Base-by-base conservation (phyloP, 2,329 filamentous ascomycete genomes). In the Mycocentrospora acerina region DNA sequence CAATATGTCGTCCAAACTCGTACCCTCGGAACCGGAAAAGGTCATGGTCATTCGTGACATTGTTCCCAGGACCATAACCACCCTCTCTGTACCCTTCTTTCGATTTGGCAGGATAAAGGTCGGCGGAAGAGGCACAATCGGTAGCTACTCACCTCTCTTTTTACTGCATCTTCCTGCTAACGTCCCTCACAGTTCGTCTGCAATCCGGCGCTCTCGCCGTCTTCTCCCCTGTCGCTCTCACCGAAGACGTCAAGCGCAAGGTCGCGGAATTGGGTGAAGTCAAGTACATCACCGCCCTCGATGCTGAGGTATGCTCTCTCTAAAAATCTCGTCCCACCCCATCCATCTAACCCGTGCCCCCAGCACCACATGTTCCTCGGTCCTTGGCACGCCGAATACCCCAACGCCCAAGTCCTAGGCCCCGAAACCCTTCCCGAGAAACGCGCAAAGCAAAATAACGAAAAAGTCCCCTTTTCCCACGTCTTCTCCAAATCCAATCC, bases 31-130 rank as follows among this genome's bases (percentile, higher is more conserved):
- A 56, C 90, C 90, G 10, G 79, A 82, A 13, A 81, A 88, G 59
- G 83, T 93, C 48, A 94, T 95, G 85, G 88, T 95, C 45, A 91
- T 95, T 59, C 87, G 91, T 48, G 79, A 90, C 55, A 71, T 97
- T 55, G 88, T 86, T 2, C 86, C 88, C 11, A 83, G 85, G 52
- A 53, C 53, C 18, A 78, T 95, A 37, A 82, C 81, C 28, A 94
- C 86, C 10, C 77, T 90, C 55, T 90, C 86, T 8, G 78, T 90
- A 2, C 93, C 93, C 7, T 98, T 98, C 70, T 69, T 80, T 35
- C 86, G 93, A 31, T 87, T 88, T 59, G 90, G 90, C 34, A 75
- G 73, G 33, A 70, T 95, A 58, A 88, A 88, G 61, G 76, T 98
- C 57, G 93, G 93, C 39, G 91, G 90, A 30, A 79, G 93, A 59